Base-by-base conservation (phyloP, 23 red algal species). In the Pyropia yezoensis region DNA sequence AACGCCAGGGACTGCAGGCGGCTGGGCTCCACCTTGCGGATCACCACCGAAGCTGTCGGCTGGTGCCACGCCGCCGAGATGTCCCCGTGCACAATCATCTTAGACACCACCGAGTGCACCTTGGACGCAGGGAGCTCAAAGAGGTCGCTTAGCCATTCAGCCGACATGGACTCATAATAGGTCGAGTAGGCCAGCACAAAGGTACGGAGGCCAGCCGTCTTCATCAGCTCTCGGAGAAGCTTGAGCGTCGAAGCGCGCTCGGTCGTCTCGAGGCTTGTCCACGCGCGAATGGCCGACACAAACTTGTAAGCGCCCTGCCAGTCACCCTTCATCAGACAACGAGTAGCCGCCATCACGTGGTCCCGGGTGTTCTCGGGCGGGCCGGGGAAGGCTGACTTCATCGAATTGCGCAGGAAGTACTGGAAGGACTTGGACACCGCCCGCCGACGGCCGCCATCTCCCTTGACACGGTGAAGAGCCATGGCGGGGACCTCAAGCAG, bases 351-450 rank as follows among this genome's bases (percentile, higher is more conserved):
- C 81, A 98, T 90, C 14, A 98, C 76, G 64, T 88, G 80, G 66
- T 98, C 94, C 20, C 94, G 72, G 27, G 80, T 91, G 49, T 98
- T 98, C 69, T 98, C 94, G 11, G 94, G 86, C 22, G 94, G 94
- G 50, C 86, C 87, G 14, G 85, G 78, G 71, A 88, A 86, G 33
- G 71, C 77, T 67, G 83, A 77, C 33, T 85, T 89, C 71, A 91
- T 83, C 32, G 94, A 91, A 47, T 79, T 89, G 22, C 94, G 73
- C 73, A 98, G 66, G 52, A 91, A 90, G 70, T 98, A 88, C 59
- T 98, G 94, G 59, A 89, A 98, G 11, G 82, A 83, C 57, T 78
- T 77, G 15, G 84, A 90, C 22, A 87, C 67, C 6, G 77, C 61
- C 45, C 77, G 81, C 19, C 84, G 65, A 14, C 79, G 70, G 18